Conservation (phyloP, 345 rosid genomes). For the Durio zibethinus region DNA sequence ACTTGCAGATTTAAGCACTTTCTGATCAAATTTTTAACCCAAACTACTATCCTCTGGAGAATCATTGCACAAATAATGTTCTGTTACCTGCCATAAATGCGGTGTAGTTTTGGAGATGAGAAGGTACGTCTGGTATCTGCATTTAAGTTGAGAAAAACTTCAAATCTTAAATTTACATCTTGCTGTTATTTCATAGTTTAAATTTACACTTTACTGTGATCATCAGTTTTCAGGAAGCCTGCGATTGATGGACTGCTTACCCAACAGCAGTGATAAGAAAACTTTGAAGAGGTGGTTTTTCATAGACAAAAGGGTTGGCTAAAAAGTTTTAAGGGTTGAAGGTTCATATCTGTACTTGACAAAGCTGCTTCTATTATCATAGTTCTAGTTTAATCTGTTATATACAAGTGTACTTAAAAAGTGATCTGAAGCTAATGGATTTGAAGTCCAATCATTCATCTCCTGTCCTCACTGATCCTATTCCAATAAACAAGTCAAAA, state of each 20-base stretch:
- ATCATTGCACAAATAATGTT: slow-evolving; percentile 30
- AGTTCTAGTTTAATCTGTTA: slow-evolving; percentile 4
- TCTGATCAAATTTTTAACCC: slow-evolving; percentile 3
- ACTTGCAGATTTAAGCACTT: slow-evolving; percentile 10
- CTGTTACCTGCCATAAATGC: slow-evolving; percentile 34
- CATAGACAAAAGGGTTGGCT: slow-evolving; percentile 85
- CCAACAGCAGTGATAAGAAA: slow-evolving; percentile 70
- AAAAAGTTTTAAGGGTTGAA: slow-evolving; percentile 11
- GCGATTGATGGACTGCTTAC: slow-evolving; percentile 67
- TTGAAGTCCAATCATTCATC: slow-evolving; percentile 60
- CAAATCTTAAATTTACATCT: not conserved
- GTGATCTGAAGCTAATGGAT: slow-evolving; percentile 51
- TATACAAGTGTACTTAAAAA: slow-evolving; percentile 13
- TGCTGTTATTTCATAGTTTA: not conserved
- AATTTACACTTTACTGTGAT: slow-evolving; percentile 11
- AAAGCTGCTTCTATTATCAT: slow-evolving; percentile 16
- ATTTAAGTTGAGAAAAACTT: not conserved
- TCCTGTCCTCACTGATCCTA: slow-evolving; percentile 70
- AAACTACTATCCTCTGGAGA: not conserved
- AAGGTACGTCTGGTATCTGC: slow-evolving; percentile 35
- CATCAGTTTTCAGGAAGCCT: slow-evolving; percentile 46
- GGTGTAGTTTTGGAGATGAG: slow-evolving; percentile 56
- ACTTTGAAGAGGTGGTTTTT: slow-evolving; percentile 95
- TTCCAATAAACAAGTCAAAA: slow-evolving; percentile 58
- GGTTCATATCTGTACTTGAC: slow-evolving; percentile 16